Evolutionary conservation across 129 eudicot genomes (phyloP), one percentile per base, ranked within the genome.

Genomic region (Flaveria bidentis): DNA sequence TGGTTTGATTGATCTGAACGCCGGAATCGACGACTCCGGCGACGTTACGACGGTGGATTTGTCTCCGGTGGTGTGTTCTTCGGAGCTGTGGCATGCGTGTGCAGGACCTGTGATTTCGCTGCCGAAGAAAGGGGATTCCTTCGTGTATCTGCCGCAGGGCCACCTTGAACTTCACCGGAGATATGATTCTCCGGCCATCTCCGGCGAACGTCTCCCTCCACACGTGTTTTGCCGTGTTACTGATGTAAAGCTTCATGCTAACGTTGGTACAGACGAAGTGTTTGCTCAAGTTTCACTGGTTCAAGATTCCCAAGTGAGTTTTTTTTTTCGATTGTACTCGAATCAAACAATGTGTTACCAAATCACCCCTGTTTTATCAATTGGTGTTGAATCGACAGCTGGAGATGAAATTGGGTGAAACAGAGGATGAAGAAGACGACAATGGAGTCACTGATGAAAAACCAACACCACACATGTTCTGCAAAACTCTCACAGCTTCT

Each of bases 401-500:
- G 41, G 60, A 53, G 23, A 53, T 4, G 60, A 53, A 53, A 53
- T 17, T 53, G 60, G 11, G 60, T 36, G 89, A 76, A 74, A 83
- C 52, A 41, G 96, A 84, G 50, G 64, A n/a, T 13, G 84, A 67
- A 8, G 92, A 88, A 17, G 87, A 87, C 26, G 88, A 84, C 23
- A 67, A 67, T n/a, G 92, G 73, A 53, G 84, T 67, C 49, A 72
- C 53, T 45, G 88, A 58, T 26, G 88, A 82, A 82, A 51, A 88
- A 6, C 84, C 84, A 17, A 94, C 96, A n/a, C 97, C 97, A 5
- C 98, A 94, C 78, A 94, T 94, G 98, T 94, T 94, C 70, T 94
- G 98, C 83, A 94, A 94, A 81, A 91, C 98, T 28, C 93, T 94
- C 46, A 94, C 98, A 4, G 97, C 98, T 17, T 94, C 98, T 0